Conservation (phyloP, 805 yeast genomes). For the Teunomyces aglyptinius region DNA sequence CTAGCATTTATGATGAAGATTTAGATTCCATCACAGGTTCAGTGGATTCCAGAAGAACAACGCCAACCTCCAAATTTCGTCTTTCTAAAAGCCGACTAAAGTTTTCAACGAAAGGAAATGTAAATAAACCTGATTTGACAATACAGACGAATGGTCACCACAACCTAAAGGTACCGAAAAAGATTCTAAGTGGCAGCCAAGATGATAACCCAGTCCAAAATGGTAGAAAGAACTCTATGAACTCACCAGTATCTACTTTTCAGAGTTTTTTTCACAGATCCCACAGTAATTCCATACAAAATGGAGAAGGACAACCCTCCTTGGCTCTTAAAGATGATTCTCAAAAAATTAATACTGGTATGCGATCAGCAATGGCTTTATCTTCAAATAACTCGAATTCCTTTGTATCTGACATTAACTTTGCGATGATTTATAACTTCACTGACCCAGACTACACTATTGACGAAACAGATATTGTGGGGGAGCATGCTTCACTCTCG, state of each 20-base stretch:
- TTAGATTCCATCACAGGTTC: neutral
- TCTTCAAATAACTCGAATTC: constrained; percentile 39
- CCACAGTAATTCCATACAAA: constrained; percentile 14
- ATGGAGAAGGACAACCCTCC: constrained; percentile 6
- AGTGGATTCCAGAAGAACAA: neutral
- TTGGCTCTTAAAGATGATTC: constrained; percentile 1
- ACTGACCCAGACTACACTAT: constrained; percentile 29
- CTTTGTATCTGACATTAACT: constrained; percentile 24
- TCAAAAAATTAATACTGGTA: constrained; percentile 8
- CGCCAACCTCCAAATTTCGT: constrained; percentile 9
- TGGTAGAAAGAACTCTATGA: constrained; percentile 22
- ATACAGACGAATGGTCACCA: constrained; percentile 30
- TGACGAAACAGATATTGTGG: constrained; percentile 21
- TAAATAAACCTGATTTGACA: constrained; percentile 27
- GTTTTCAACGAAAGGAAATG: constrained; percentile 8
- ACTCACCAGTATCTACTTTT: constrained; percentile 32
- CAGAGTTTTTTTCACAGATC: constrained; percentile 35
- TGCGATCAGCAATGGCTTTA: constrained; percentile 23
- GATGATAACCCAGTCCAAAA: constrained; percentile 11
- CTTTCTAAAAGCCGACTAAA: constrained; percentile 9
- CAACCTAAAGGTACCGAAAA: constrained; percentile 22
- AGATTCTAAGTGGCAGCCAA: constrained; percentile 20
- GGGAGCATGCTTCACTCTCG: constrained; percentile 20
- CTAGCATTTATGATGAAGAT: constrained; percentile 11
- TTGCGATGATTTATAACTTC: constrained; percentile 33